Base-by-base conservation (phyloP, 441 rosid genomes). In the Flueggea neowawraea region DNA sequence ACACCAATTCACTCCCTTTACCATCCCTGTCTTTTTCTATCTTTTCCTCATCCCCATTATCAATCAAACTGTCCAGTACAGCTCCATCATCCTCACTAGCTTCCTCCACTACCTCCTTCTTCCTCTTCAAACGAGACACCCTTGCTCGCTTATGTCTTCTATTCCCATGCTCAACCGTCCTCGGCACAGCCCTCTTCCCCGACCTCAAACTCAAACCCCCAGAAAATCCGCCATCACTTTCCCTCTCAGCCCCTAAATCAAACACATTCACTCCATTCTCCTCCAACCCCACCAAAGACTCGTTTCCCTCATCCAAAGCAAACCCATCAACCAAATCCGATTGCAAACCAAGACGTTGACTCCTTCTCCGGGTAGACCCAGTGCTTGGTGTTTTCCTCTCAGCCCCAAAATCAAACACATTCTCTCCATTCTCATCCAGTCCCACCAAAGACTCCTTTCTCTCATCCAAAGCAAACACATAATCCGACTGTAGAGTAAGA, bases 161-260 rank as follows among this genome's bases (percentile, higher is more conserved):
- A 3, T 16, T 52, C 45, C 33, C 49, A 14, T n/a, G 36, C 16
- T 47, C 77, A 45, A 67, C 55, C 54, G 5, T 31, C 57, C 79
- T 79, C 75, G 62, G 78, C n/a, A 55, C 71, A 51, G 77, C 58
- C 63, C 65, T 80, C 79, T 77, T 84, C 67, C 93, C 88, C 10
- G 85, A 82, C 70, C 87, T 63, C 74, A 83, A 68, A 77, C 69
- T 71, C 74, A 82, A 65, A 61, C 60, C 44, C 52, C 39, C 65
- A 36, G 57, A 22, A 3, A 33, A 65, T 33, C 62, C 66, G 55
- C 31, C 54, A 32, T 36, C 80, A 47, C 15, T 55, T 52, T 32
- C 68, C 56, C 61, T 14, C 15, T 58, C 32, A 60, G 31, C 44
- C 33, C 9, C 43, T 53, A 10, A 13, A 60, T 36, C 41, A 36